Conservation (phyloP, 371 early-diverging fungal genomes). For the Dichotomocladium elegans region DNA sequence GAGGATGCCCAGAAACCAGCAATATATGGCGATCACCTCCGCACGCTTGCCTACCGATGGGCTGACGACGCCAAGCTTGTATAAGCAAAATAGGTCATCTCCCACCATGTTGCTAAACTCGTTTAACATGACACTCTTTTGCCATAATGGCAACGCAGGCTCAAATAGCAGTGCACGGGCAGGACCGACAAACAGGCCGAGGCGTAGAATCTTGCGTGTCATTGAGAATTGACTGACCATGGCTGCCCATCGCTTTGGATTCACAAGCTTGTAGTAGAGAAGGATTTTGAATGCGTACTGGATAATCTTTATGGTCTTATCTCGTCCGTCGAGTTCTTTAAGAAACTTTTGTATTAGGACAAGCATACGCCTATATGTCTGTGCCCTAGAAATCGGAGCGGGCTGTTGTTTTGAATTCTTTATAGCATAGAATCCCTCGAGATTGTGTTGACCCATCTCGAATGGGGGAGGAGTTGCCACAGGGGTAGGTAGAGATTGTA, state of each 20-base stretch:
- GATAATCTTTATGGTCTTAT: conserved; percentile 76
- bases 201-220: conserved; percentile 70
- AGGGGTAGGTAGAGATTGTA: conserved; percentile 18
- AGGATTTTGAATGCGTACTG: conserved; percentile 74
- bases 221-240: conserved; percentile 67
- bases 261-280: conserved; percentile 41
- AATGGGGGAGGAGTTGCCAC: conserved; percentile 18
- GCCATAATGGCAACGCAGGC: conserved; percentile 1
- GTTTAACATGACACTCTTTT: conserved; percentile 12
- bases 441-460: neutral
- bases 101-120: conserved; percentile 66
- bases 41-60: conserved; percentile 35
- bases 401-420: no score
- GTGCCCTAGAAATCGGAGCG: neutral
- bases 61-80: conserved; percentile 62
- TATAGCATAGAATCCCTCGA: no score
- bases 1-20: conserved; percentile 59
- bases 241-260: conserved; percentile 40
- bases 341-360: conserved; percentile 26
- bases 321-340: conserved; percentile 72
- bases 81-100: conserved; percentile 73
- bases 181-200: conserved; percentile 64
- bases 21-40: conserved; percentile 47
- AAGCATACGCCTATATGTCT: neutral
- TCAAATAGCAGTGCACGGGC: conserved; percentile 26